Percentiles rank a stretch among this genome's conserved stretches.
phyloP scores from a whole-genome alignment of 2,329 filamentous ascomycete species.

The Blastomyces parvus region DNA sequence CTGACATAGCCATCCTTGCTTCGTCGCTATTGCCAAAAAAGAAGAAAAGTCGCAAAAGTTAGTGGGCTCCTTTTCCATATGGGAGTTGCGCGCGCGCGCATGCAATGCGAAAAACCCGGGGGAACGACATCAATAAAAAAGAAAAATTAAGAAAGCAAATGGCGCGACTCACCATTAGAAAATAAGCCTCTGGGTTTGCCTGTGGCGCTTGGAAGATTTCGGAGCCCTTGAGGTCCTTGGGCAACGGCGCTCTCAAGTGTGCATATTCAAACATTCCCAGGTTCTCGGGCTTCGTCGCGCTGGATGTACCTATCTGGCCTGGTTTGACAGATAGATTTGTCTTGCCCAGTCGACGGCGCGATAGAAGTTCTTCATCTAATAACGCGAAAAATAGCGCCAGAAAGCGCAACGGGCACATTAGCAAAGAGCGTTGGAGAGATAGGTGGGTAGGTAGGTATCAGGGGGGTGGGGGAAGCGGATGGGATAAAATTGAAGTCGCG shows the following conservation, averaged over 20 bases:
- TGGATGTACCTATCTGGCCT: constrained; percentile 58
- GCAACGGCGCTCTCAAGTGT: constrained; percentile 83
- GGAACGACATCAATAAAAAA: not conserved
- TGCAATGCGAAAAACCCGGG: not conserved
- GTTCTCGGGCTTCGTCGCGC: constrained; percentile 62
- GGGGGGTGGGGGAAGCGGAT: not conserved
- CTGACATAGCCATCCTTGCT: constrained; percentile 58
- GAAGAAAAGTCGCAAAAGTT: not conserved
- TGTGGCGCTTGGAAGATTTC: constrained; percentile 63
- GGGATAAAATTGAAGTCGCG: not conserved
- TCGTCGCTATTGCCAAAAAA: constrained; percentile 40
- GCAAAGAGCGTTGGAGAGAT: not conserved
- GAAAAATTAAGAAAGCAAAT: constrained; percentile 3
- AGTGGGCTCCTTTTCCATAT: not conserved
- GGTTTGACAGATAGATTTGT: constrained; percentile 82
- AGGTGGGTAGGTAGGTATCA: not conserved
- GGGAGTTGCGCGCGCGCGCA: not conserved
- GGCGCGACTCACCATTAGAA: constrained; percentile 61
- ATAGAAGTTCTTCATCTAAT: constrained; percentile 62
- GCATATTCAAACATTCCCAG: constrained; percentile 90
- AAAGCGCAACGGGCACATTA: constrained; percentile 10
- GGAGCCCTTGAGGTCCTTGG: constrained; percentile 75
- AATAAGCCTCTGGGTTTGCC: constrained; percentile 75
- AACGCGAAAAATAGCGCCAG: constrained; percentile 4
- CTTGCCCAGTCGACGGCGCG: constrained; percentile 80